Base-by-base conservation (phyloP, 164 flowering plant species). In the Vitis cinerea region DNA sequence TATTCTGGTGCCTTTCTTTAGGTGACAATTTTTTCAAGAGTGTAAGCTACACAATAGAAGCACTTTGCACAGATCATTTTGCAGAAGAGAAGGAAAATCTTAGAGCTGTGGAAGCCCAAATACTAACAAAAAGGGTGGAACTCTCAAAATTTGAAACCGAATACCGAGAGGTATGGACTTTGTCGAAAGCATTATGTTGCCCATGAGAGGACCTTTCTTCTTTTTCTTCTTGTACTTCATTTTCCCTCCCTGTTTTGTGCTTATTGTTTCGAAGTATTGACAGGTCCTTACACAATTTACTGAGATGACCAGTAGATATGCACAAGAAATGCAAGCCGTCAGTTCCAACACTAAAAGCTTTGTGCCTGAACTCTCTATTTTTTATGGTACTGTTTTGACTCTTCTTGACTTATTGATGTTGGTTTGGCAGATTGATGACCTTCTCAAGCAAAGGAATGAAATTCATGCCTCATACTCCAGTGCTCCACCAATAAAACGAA, bases 11-110 rank as follows among this genome's bases (percentile, higher is more conserved):
- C 37, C 47, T 71, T 23, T 49, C 19, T 76, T 14, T 71, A 95
- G 99, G 99, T 70, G 99, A 96, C 81, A 96, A 96, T 76, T 96
- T 96, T 72, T 96, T 93, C 68, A 96, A 81, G 75, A 90, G 95
- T 76, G 97, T 82, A 66, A 89, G 81, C 85, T 96, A 96, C 81
- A 87, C 83, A 16, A 89, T 96, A 49, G 98, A 96, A 82, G 90
- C 81, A 62, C 75, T 96, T 68, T 91, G 91, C 80, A 90, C 94
- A 71, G 90, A 86, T 55, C 80, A 89, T 53, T 93, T 86, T 76
- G 57, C 65, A 1, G 90, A 93, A 77, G 97, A 90, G 70, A 96
- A 90, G 66, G 92, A 83, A 13, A 74, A 84, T 48, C 91, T 96
- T 10, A 84, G 93, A 79, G 79, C 74, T 16, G 94, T 96, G 61